Percentiles rank a stretch among this genome's conserved stretches.
These are phyloP conservation scores for Tulasnella calospora DNA, from an alignment of 768 basidiomycete genomes.

Conservation along the genomic window DNA sequence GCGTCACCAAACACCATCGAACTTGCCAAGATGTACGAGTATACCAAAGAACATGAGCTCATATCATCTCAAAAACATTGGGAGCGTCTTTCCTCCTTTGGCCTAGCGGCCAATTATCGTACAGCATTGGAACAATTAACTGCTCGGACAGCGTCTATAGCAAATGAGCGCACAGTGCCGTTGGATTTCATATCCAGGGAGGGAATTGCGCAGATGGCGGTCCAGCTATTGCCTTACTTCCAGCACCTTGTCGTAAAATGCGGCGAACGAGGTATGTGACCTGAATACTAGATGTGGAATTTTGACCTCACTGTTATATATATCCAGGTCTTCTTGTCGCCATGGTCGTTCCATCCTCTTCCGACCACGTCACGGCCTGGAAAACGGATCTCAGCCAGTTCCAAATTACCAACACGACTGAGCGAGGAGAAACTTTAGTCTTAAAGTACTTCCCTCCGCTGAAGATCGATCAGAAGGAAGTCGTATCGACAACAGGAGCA, in stretches of 20 bases:
- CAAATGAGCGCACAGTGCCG: conserved; percentile 45
- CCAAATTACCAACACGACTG: conserved; percentile 51
- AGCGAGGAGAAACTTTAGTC: conserved; percentile 49
- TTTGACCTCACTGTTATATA: neutral
- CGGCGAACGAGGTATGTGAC: conserved; percentile 47
- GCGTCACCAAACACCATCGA: conserved; percentile 85
- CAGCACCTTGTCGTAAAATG: conserved; percentile 81
- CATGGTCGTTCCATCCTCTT: conserved; percentile 47
- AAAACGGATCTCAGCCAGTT: conserved; percentile 45
- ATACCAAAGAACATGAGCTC: neutral
- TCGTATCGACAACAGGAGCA: conserved; percentile 80
- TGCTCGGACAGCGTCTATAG: conserved; percentile 49
- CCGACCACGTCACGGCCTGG: conserved; percentile 50
- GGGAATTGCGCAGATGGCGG: conserved; percentile 74
- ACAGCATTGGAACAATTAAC: conserved; percentile 47
- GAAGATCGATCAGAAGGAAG: conserved; percentile 38
- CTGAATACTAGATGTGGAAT: neutral
- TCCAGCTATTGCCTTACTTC: conserved; percentile 49
- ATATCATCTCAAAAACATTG: neutral
- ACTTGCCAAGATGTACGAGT: conserved; percentile 44
- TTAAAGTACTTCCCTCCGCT: conserved; percentile 70
- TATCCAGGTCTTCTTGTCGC: conserved; percentile 53
- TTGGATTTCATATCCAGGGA: conserved; percentile 60
- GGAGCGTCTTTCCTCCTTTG: conserved; percentile 39
- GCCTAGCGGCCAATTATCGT: conserved; percentile 63